Conservation (phyloP, 768 basidiomycete species). For the Suillus tomentosus region DNA sequence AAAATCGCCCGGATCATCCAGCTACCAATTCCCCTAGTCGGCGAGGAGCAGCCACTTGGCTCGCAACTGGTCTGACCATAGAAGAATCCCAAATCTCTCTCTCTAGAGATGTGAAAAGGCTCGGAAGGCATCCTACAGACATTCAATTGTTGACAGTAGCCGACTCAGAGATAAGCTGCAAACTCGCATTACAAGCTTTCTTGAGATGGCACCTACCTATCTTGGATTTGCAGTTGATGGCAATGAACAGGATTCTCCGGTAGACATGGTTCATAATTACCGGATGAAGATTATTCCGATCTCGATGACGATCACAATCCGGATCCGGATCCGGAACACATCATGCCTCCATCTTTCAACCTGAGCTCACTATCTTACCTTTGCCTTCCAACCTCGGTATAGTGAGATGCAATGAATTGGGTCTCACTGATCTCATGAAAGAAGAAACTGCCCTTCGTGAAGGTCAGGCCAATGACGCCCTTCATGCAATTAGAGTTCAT, state of each 20-base stretch:
- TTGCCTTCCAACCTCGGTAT: constrained; percentile 2
- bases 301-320: neutral
- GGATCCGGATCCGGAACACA: neutral
- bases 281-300: neutral
- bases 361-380: neutral
- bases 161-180: too few relatives aligned
- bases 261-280: too few relatives aligned
- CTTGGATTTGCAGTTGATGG: neutral
- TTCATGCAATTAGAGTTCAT: constrained; percentile 12
- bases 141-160: too few relatives aligned
- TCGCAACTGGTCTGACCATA: too few relatives aligned
- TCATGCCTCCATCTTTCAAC: neutral
- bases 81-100: too few relatives aligned
- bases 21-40: too few relatives aligned
- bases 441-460: constrained; percentile 14
- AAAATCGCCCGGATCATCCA: too few relatives aligned
- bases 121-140: too few relatives aligned
- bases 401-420: neutral
- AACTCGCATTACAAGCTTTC: neutral
- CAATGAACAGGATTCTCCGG: neutral
- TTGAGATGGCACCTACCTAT: neutral
- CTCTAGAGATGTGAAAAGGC: too few relatives aligned
- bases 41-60: too few relatives aligned
- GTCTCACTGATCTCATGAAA: neutral
- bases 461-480: constrained; percentile 22